Percentiles rank a stretch among this genome's conserved stretches.
These are phyloP conservation scores for Skeletonema costatum DNA, from an alignment of 108 stramenopile genomes.

Conservation along the genomic window DNA sequence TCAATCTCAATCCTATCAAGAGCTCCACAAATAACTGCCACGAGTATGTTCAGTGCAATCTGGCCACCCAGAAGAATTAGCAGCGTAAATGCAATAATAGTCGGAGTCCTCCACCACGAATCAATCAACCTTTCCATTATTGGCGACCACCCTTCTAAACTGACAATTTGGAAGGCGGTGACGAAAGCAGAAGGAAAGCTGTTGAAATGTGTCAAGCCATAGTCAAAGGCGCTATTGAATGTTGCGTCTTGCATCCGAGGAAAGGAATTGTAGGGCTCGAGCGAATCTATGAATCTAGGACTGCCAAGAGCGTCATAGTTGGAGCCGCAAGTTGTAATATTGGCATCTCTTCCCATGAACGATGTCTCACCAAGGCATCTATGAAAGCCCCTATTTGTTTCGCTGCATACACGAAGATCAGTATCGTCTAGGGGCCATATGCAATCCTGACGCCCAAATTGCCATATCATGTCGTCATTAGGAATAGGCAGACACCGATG, in stretches of 20 bases:
- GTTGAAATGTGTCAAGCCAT: constrained; percentile 68
- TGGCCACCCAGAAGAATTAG: constrained; percentile 66
- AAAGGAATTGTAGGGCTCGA: constrained; percentile 29
- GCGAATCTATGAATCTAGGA: constrained; percentile 30
- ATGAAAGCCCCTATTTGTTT: constrained; percentile 11
- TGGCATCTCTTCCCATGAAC: neutral
- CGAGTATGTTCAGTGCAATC: constrained; percentile 71
- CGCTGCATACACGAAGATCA: constrained; percentile 40
- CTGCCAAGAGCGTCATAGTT: constrained; percentile 52
- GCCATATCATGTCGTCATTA: constrained; percentile 51
- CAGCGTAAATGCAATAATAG: constrained; percentile 47
- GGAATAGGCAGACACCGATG: constrained; percentile 46
- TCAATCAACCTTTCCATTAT: constrained; percentile 62
- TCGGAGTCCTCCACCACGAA: constrained; percentile 18
- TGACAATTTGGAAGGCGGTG: constrained; percentile 68
- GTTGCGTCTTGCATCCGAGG: constrained; percentile 28
- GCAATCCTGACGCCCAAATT: constrained; percentile 38
- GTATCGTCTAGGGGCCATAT: constrained; percentile 54
- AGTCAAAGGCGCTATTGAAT: constrained; percentile 49
- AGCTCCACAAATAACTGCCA: constrained; percentile 64
- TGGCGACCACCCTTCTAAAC: constrained; percentile 76
- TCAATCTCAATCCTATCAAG: constrained; percentile 44
- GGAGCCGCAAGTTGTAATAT: constrained; percentile 37
- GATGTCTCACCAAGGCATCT: constrained; percentile 4
- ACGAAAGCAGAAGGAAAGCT: constrained; percentile 57